Evolutionary conservation across 768 basidiomycete species (phyloP), one percentile per base, ranked within the genome.

Genomic region (Strobilomyces dryophilus): DNA sequence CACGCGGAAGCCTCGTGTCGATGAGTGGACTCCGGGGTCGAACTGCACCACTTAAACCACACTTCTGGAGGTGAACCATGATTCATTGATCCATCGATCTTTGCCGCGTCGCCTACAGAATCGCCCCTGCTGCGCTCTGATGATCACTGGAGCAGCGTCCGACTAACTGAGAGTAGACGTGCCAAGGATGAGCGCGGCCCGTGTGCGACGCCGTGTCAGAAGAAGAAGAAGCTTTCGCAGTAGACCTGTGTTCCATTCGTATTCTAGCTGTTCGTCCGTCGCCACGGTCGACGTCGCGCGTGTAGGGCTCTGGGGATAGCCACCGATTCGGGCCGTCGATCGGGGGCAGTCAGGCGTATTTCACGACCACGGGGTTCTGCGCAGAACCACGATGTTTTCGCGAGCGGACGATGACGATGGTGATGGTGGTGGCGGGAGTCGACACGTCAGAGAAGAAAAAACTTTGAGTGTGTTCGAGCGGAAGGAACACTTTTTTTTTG

Each of bases 221-320:
- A 17, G 49, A 43, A 45, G 27, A 29, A n/a, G 27, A n/a, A 32
- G 17, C 51, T 35, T 47, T 53, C 41, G 29, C 29, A 47, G 17
- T 40, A 45, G 37, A 36, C 9, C 14, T 39, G 43, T 9, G 15
- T 57, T 51, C 37, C 49, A n/a, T 50, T 36, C 9, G 61, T 36
- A 26, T 50, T 36, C 17, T 12, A 5, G 5, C 12, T 14, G 35
- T 15, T 2, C 15, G 35, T 14, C 14, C 12, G 35, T 10, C 9
- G 11, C 20, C 2, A 10, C 21, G 7, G 18, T n/a, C 37, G 18
- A n/a, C 37, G 18, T n/a, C 18, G 36, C 3, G n/a, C 15, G n/a
- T 20, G 37, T 39, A 39, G 37, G 37, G 37, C 37, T 6, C 18
- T 39, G 37, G 37, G 37, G 37, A 39, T 20, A 39, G 37, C 37